phyloP scores from a whole-genome alignment of 257 asterid species.

The Scutellaria baicalensis region DNA sequence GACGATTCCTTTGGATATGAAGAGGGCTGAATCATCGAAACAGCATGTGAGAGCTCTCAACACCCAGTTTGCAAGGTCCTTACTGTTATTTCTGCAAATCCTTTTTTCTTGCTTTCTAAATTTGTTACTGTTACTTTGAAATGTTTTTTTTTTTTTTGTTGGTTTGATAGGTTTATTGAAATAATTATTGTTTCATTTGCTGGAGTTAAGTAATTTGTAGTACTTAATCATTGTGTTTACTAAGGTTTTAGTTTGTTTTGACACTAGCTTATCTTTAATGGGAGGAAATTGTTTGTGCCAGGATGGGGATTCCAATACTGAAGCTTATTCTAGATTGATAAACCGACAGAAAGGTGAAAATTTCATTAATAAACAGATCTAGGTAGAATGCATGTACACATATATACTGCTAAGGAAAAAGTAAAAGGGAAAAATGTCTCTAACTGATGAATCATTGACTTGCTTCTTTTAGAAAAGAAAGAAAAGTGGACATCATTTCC shows the following conservation, averaged over 20 bases:
- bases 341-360: neutral
- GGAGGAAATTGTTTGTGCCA: neutral
- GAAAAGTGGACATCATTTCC: neutral
- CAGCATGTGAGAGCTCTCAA: constrained; percentile 97
- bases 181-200: neutral
- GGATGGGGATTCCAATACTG: neutral
- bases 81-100: neutral
- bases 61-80: constrained; percentile 82
- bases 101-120: neutral
- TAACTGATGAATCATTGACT: neutral
- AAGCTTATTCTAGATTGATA: neutral
- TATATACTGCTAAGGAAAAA: neutral
- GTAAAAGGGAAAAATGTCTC: neutral
- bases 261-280: neutral
- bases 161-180: neutral
- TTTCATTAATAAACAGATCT: neutral
- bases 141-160: neutral
- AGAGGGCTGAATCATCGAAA: constrained; percentile 79
- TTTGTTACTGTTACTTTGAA: neutral
- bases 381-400: neutral
- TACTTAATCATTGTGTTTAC: neutral
- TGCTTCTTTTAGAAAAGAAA: neutral
- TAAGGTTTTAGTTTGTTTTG: neutral
- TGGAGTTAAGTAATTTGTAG: neutral
- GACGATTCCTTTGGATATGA: constrained; percentile 48